Evolutionary conservation across 371 early-diverging fungal species (phyloP).

Genomic region (Homolaphlyctis polyrhiza): DNA sequence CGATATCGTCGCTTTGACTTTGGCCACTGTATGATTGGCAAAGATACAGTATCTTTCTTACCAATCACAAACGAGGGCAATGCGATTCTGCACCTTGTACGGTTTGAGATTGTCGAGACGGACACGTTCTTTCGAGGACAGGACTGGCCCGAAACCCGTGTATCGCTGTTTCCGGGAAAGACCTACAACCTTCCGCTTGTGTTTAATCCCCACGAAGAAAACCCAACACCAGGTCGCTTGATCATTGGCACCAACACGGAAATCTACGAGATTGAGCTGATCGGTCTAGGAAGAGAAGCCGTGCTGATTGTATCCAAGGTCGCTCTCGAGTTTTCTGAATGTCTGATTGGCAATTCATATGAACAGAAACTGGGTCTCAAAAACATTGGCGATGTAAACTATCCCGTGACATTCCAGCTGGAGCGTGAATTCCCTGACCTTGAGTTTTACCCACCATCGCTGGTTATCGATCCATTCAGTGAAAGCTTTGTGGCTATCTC

Average conservation of each 20-base stretch:
- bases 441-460: conserved; percentile 37
- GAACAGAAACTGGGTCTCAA: conserved; percentile 50
- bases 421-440: conserved; percentile 43
- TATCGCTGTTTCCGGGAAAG: conserved; percentile 47
- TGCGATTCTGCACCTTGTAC: conserved; percentile 46
- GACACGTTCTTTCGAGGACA: conserved; percentile 47
- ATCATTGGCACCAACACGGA: conserved; percentile 45
- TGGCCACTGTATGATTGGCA: conserved; percentile 61
- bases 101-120: conserved; percentile 44
- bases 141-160: conserved; percentile 42
- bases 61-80: conserved; percentile 58
- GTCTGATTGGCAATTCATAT: conserved; percentile 54
- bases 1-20: conserved; percentile 53
- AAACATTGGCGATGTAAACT: conserved; percentile 57
- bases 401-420: conserved; percentile 49
- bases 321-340: conserved; percentile 45
- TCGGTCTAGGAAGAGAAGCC: conserved; percentile 53
- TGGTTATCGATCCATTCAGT: conserved; percentile 48
- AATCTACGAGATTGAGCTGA: conserved; percentile 49
- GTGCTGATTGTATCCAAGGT: conserved; percentile 52
- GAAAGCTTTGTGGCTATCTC: conserved; percentile 40
- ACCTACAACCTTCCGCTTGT: conserved; percentile 48
- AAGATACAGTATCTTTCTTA: conserved; percentile 46
- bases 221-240: conserved; percentile 40
- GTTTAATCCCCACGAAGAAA: conserved; percentile 55